phyloP scores from a whole-genome alignment of 345 rosid genomes.

The Ceriops tagal region DNA sequence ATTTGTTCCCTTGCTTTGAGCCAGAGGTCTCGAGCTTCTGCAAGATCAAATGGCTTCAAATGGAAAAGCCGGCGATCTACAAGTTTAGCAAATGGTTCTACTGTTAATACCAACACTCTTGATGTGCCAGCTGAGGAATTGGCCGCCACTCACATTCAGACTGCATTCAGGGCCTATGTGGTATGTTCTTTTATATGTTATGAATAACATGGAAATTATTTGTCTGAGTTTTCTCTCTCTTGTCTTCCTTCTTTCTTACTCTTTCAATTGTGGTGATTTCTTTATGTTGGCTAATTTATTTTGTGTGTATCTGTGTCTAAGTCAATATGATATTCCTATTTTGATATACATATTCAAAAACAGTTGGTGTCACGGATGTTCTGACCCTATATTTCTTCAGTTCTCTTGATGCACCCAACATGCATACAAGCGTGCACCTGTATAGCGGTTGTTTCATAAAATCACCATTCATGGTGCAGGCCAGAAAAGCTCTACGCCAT shows the following conservation, averaged over 20 bases:
- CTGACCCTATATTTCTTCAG: not conserved
- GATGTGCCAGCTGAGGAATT: slow-evolving; percentile 23
- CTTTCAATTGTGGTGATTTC: no score
- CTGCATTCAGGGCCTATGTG: slow-evolving; percentile 71
- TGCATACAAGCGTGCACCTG: not conserved
- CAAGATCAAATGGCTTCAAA: slow-evolving; percentile 58
- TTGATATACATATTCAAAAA: not conserved
- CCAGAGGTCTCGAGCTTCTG: slow-evolving; percentile 51
- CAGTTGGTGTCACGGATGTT: not conserved
- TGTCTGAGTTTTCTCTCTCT: no score
- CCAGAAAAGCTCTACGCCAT: slow-evolving; percentile 62
- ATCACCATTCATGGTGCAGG: slow-evolving; percentile 42
- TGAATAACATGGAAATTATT: no score
- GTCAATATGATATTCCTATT: no score
- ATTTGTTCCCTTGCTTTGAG: slow-evolving; percentile 8
- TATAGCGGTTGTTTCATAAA: slow-evolving; percentile 5
- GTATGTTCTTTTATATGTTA: slow-evolving; percentile 27
- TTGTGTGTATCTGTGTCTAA: no score
- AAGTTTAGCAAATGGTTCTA: slow-evolving; percentile 9
- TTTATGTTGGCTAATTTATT: no score
- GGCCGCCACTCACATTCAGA: slow-evolving; percentile 34
- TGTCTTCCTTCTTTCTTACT: no score
- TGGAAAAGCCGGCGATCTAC: slow-evolving; percentile 40
- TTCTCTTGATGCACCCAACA: not conserved
- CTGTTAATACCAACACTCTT: slow-evolving; percentile 5